Evolutionary conservation across 2,329 filamentous ascomycete genomes (phyloP), one percentile per base, ranked within the genome.

Genomic region (Simplicillium aogashimaense): DNA sequence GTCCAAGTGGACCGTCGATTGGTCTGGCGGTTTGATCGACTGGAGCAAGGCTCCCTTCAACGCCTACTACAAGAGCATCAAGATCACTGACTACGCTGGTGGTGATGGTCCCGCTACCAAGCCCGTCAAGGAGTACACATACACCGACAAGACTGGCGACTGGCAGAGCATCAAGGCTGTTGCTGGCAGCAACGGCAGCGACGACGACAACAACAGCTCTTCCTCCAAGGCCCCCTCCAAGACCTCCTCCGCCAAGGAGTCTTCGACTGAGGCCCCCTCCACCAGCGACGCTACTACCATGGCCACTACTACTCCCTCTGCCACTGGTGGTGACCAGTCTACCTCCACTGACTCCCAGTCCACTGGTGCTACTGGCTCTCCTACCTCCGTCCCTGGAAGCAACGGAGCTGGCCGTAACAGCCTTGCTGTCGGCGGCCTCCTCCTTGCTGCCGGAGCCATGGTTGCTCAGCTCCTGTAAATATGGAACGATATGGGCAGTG

Each of bases 1-100:
- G 50, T 56, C 75, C 29, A 58, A 73, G 43, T 86, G 86, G 44
- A 92, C 86, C 29, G 83, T 88, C 45, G 49, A 72, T 44, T 83
- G 78, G 78, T 76, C 77, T 41, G 82, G 80, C 47, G 83, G 83
- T 44, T 54, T 54, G 50, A 61, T 67, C 46, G 61, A 69, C 49
- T 70, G 66, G 53, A 51, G 47, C 36, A 43, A 66, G 45, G 66
- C 54, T 31, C 65, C 67, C 6, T 67, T 66, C 54, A 51, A 51
- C 3, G 65, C 62, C 40, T 63, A 61, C 53, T 67, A 69, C 57
- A 62, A 69, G 63, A 60, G 58, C 39, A 52, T 70, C 41, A 61
- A 52, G 28, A 59, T 71, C 41, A 50, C 56, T 36, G 67, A 71
- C 47, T 68, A 68, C 47, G 58, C 61, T 42, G 62, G 63, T 29